Conservation (phyloP, 2,329 filamentous ascomycete genomes). For the Amauroascus niger region DNA sequence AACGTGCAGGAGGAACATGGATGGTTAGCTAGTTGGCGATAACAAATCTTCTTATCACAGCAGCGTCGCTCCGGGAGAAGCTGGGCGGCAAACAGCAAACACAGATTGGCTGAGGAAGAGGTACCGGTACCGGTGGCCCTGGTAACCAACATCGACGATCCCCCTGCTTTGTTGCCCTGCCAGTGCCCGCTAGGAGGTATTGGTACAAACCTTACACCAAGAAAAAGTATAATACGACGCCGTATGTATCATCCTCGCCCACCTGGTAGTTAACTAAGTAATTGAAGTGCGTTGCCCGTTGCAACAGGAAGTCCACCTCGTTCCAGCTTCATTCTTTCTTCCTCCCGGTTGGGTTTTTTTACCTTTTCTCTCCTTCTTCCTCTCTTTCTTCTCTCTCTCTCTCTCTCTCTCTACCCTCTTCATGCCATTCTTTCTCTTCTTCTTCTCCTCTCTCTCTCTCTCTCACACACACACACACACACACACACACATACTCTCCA, state of each 20-base stretch:
- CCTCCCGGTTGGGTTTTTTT: conserved; percentile 8
- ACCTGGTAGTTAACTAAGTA: conserved; percentile 7
- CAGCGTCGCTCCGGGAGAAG: not conserved
- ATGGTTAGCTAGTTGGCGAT: too few relatives aligned
- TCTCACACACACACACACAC: too few relatives aligned
- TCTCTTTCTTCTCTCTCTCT: conserved; percentile 5
- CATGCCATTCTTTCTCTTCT: conserved; percentile 7
- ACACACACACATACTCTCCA: too few relatives aligned
- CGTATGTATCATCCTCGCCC: conserved; percentile 15
- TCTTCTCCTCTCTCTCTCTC: conserved; percentile 4
- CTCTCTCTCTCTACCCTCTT: conserved; percentile 1
- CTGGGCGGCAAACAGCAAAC: not conserved
- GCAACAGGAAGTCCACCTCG: conserved; percentile 15
- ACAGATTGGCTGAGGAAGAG: not conserved
- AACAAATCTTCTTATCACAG: too few relatives aligned
- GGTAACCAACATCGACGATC: not conserved
- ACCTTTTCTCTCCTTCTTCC: not conserved
- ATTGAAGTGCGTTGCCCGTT: conserved; percentile 19
- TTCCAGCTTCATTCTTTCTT: conserved; percentile 14
- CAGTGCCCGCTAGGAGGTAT: conserved; percentile 1
- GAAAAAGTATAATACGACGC: conserved; percentile 1
- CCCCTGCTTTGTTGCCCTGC: conserved; percentile 2
- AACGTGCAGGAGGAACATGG: not conserved
- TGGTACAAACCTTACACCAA: not conserved
- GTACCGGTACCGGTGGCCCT: conserved; percentile 4